Percentiles rank a stretch among this genome's conserved stretches.
phyloP scores from a whole-genome alignment of 306 rosid genomes.

The Lotus japonicus region DNA sequence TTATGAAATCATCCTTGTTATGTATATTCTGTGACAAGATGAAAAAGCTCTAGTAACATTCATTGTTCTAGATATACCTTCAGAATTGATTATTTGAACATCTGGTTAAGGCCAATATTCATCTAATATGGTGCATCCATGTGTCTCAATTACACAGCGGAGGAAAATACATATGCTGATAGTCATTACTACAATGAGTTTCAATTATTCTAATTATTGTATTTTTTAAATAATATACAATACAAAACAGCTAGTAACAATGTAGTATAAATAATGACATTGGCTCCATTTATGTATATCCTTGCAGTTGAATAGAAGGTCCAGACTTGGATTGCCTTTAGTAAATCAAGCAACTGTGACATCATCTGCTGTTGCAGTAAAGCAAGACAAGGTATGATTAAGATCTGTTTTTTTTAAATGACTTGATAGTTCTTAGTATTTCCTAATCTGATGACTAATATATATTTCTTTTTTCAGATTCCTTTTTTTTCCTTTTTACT shows the following conservation, averaged over 20 bases:
- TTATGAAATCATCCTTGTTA: not conserved
- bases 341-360: constrained; percentile 21
- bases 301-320: constrained; percentile 55
- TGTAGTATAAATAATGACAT: no score
- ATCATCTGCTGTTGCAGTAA: constrained; percentile 2
- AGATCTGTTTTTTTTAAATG: not conserved
- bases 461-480: no score
- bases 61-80: no score
- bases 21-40: not conserved
- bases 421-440: not conserved
- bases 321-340: constrained; percentile 32
- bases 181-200: no score
- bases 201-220: no score
- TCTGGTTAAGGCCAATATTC: not conserved
- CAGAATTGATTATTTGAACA: not conserved
- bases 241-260: no score
- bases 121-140: not conserved
- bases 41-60: not conserved
- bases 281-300: not conserved
- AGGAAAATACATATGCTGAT: no score
- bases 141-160: no score
- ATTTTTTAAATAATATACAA: no score
- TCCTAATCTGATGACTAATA: not conserved
- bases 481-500: no score
- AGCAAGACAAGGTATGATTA: constrained; percentile 34